Evolutionary conservation across 768 basidiomycete species (phyloP).

Genomic region (Kwoniella newhampshirensis): DNA sequence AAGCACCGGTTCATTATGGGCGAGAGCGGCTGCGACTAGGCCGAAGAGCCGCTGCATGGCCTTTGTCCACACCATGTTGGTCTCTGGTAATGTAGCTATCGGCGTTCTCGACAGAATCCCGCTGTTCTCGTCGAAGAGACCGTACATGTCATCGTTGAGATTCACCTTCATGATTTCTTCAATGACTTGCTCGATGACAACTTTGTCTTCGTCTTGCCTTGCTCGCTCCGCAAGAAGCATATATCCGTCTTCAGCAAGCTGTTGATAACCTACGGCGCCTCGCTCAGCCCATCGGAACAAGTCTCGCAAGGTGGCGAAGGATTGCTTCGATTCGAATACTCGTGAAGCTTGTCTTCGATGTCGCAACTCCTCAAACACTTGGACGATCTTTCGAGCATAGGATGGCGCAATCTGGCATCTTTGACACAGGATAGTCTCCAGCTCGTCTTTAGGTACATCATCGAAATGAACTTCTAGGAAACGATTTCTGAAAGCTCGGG

Average conservation of each 20-base stretch:
- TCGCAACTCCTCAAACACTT: conserved; percentile 88
- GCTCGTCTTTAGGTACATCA: conserved; percentile 89
- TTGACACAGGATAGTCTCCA: conserved; percentile 91
- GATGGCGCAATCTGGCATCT: conserved; percentile 90
- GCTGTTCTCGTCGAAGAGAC: conserved; percentile 42
- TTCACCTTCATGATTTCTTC: conserved; percentile 83
- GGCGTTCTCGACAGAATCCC: conserved; percentile 39
- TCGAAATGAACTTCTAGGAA: conserved; percentile 97
- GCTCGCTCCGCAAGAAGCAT: conserved; percentile 94
- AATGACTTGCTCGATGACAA: conserved; percentile 86
- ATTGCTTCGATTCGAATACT: conserved; percentile 95
- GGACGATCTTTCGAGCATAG: conserved; percentile 84
- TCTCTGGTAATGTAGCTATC: conserved; percentile 17
- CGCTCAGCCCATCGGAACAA: conserved; percentile 95
- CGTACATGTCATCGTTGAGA: conserved; percentile 76
- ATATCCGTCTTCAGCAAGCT: conserved; percentile 92
- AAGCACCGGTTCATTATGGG: conserved; percentile 88
- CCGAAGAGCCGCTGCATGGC: conserved; percentile 89
- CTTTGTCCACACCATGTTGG: conserved; percentile 80
- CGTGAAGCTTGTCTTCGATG: conserved; percentile 84
- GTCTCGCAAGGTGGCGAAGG: conserved; percentile 94
- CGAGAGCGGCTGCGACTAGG: conserved; percentile 77
- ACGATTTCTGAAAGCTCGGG: conserved; percentile 92
- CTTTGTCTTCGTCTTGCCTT: conserved; percentile 78
- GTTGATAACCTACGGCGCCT: conserved; percentile 83